Percentiles rank a stretch among this genome's conserved stretches.
These are phyloP conservation scores for Penicillium sp. DNA, from an alignment of 2,329 filamentous ascomycete genomes.

Conservation along the genomic window DNA sequence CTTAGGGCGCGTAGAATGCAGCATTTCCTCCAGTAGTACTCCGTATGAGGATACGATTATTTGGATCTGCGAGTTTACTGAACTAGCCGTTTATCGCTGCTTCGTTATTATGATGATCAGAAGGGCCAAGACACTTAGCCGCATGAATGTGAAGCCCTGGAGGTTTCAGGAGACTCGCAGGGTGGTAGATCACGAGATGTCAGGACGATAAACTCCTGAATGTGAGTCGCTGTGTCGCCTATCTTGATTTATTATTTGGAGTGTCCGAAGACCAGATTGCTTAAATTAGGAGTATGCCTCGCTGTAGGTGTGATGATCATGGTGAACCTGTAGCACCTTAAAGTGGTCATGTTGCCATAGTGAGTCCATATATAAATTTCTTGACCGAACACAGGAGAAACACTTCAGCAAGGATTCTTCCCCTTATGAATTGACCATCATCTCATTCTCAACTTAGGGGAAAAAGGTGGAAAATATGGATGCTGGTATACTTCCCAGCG, in stretches of 20 bases:
- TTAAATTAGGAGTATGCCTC: not conserved
- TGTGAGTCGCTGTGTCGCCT: too few relatives aligned
- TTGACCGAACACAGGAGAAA: too few relatives aligned
- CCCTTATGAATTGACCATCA: too few relatives aligned
- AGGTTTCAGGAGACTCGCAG: not conserved
- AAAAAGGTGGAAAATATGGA: not conserved
- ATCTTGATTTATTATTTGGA: not conserved
- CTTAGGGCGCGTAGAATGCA: not conserved
- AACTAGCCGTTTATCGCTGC: not conserved
- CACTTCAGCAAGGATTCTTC: too few relatives aligned
- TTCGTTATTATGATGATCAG: not conserved
- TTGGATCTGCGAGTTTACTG: not conserved
- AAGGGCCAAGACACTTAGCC: conserved; percentile 4
- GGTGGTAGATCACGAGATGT: not conserved
- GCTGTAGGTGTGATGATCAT: not conserved
- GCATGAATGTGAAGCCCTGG: conserved; percentile 4
- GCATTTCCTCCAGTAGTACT: not conserved
- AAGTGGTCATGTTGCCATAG: not conserved
- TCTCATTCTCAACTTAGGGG: not conserved
- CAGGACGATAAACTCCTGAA: too few relatives aligned
- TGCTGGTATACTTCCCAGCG: not conserved
- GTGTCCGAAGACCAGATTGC: not conserved
- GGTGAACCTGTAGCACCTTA: not conserved
- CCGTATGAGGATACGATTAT: too few relatives aligned
- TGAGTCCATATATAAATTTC: too few relatives aligned